A percentile compares a stretch with the other conserved stretches of the same genome.
Conservation (phyloP, 2,329 filamentous ascomycete species). For the Aureobasidium subglaciale region DNA sequence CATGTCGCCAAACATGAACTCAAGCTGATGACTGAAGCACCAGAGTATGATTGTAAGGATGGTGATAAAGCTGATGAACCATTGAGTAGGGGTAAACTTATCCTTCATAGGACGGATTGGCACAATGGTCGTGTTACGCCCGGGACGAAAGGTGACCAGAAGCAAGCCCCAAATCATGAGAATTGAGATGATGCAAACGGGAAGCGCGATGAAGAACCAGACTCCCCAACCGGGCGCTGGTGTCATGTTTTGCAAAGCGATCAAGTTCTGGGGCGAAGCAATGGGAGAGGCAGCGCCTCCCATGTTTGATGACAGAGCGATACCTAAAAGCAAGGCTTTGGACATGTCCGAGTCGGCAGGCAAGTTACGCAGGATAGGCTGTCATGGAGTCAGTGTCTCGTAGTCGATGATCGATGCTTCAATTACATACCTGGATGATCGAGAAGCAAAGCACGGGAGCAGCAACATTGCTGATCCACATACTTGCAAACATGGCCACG, state of each 20-base stretch:
- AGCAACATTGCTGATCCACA: constrained; percentile 98
- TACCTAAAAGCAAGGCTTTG: constrained; percentile 90
- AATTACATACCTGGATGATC: constrained; percentile 61
- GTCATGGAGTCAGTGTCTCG: constrained; percentile 30
- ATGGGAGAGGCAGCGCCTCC: constrained; percentile 96
- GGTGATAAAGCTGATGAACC: constrained; percentile 83
- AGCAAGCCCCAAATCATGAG: constrained; percentile 83
- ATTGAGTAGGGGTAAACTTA: constrained; percentile 79
- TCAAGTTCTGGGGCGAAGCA: constrained; percentile 94
- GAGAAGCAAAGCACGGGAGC: constrained; percentile 95
- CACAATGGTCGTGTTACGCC: constrained; percentile 78
- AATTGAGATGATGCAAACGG: constrained; percentile 84
- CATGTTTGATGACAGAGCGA: constrained; percentile 90
- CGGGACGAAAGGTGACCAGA: constrained; percentile 76
- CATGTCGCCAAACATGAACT: constrained; percentile 90
- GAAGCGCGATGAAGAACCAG: constrained; percentile 95
- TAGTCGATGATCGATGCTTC: neutral
- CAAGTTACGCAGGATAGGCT: constrained; percentile 86
- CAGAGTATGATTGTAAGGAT: constrained; percentile 79
- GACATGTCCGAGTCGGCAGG: constrained; percentile 86
- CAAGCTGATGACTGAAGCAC: constrained; percentile 87
- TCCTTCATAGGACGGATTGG: constrained; percentile 88
- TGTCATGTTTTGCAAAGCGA: constrained; percentile 91
- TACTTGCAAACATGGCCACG: constrained; percentile 92
- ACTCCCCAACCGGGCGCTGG: constrained; percentile 86